A percentile compares a stretch with the other conserved stretches of the same genome.
These are phyloP conservation scores for Diaporthe aspalathi DNA, from an alignment of 2,329 filamentous ascomycete genomes.

Conservation along the genomic window DNA sequence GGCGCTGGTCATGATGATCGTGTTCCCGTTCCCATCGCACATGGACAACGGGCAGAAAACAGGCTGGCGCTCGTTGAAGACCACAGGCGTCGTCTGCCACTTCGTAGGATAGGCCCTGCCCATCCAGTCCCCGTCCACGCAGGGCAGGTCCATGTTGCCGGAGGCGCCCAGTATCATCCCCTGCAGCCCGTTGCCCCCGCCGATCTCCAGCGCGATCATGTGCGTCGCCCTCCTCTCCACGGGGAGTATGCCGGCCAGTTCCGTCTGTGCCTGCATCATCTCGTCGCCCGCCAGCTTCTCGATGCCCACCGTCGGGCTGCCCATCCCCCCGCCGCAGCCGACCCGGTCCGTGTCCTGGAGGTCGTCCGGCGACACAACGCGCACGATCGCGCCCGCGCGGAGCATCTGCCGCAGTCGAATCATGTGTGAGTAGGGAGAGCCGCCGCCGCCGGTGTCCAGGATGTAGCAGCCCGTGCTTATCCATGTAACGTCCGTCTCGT, in stretches of 20 bases:
- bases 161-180: slow-evolving; percentile 67
- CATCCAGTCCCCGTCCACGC: slow-evolving; percentile 62
- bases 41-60: slow-evolving; percentile 61
- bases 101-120: slow-evolving; percentile 65
- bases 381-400: slow-evolving; percentile 60
- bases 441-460: slow-evolving; percentile 70
- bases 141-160: slow-evolving; percentile 61
- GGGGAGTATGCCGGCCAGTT: slow-evolving; percentile 63
- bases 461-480: slow-evolving; percentile 71
- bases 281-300: slow-evolving; percentile 71
- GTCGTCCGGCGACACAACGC: slow-evolving; percentile 62
- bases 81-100: slow-evolving; percentile 66
- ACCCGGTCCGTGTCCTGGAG: slow-evolving; percentile 63
- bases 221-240: slow-evolving; percentile 59
- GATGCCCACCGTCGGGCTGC: slow-evolving; percentile 69
- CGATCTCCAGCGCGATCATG: slow-evolving; percentile 73
- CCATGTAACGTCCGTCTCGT: slow-evolving; percentile 67
- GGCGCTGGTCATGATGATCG: slow-evolving; percentile 61
- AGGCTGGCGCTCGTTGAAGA: slow-evolving; percentile 59
- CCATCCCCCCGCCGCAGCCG: slow-evolving; percentile 67
- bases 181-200: slow-evolving; percentile 73
- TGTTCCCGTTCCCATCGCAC: slow-evolving; percentile 64
- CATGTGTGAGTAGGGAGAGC: slow-evolving; percentile 64
- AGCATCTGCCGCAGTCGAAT: slow-evolving; percentile 64
- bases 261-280: slow-evolving; percentile 61